Percentiles rank a stretch among this genome's conserved stretches.
phyloP scores from a whole-genome alignment of 352 stramenopile species.

The Pythium chondricola region DNA sequence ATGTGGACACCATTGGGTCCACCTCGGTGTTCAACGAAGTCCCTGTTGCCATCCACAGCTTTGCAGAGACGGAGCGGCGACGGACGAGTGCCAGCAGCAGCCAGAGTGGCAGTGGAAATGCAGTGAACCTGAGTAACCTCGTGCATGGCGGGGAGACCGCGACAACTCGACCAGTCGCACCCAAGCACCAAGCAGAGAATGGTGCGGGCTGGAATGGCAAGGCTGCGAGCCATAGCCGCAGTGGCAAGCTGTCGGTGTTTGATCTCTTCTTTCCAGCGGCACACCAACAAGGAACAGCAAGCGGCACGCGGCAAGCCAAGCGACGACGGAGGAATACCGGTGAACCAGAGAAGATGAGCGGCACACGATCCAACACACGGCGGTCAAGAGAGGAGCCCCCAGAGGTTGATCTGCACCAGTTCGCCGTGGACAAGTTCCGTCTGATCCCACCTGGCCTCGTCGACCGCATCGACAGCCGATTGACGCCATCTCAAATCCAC shows the following conservation, averaged over 20 bases:
- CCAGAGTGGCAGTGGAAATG: no score
- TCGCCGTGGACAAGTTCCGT: slow-evolving; percentile 68
- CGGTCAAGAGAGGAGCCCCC: slow-evolving; percentile 21
- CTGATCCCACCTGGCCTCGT: slow-evolving; percentile 80
- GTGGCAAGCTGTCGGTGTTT: slow-evolving; percentile 34
- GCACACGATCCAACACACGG: not conserved
- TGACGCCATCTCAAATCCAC: slow-evolving; percentile 40
- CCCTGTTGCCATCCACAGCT: slow-evolving; percentile 50
- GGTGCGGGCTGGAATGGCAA: slow-evolving; percentile 6
- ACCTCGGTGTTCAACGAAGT: slow-evolving; percentile 43
- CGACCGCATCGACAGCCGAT: slow-evolving; percentile 66
- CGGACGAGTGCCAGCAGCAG: slow-evolving; percentile 3
- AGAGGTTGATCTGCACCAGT: slow-evolving; percentile 44
- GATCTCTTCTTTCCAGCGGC: slow-evolving; percentile 52
- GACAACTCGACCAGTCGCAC: not conserved
- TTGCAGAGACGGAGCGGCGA: slow-evolving; percentile 40
- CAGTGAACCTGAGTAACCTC: slow-evolving; percentile 3
- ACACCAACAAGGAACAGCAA: slow-evolving; percentile 1
- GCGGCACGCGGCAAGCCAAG: slow-evolving; percentile 13
- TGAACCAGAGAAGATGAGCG: slow-evolving; percentile 2
- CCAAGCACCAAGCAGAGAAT: no score
- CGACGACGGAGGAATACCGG: slow-evolving; percentile 12
- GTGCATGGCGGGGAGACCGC: slow-evolving; percentile 3
- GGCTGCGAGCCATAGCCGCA: slow-evolving; percentile 14
- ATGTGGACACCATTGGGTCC: not conserved